phyloP scores from a whole-genome alignment of 805 yeast genomes.

The Sugiyamaella mastotermitis region DNA sequence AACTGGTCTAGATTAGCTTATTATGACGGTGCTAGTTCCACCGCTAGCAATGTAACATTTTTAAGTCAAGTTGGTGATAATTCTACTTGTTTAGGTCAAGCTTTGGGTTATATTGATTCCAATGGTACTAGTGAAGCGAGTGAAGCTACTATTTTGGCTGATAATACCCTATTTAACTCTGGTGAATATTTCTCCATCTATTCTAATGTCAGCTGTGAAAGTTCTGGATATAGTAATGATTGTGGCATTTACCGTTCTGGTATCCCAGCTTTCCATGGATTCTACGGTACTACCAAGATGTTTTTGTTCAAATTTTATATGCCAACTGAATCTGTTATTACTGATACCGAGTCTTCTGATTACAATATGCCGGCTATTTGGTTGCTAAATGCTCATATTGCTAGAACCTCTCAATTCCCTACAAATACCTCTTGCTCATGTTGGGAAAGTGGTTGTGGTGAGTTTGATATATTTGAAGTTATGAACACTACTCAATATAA shows the following conservation, averaged over 20 bases:
- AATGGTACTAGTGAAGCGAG: slow-evolving; percentile 76
- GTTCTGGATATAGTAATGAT: slow-evolving; percentile 26
- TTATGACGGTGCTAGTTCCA: slow-evolving; percentile 61
- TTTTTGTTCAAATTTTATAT: slow-evolving; percentile 89
- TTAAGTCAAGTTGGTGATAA: slow-evolving; percentile 83
- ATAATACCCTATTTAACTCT: slow-evolving; percentile 44
- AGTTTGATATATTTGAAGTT: slow-evolving; percentile 83
- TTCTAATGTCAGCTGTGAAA: slow-evolving; percentile 41
- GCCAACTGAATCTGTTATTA: too few species aligned
- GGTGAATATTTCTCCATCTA: slow-evolving; percentile 67
- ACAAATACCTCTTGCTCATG: slow-evolving; percentile 74
- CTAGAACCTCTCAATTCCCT: slow-evolving; percentile 89
- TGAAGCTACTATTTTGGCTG: slow-evolving; percentile 58
- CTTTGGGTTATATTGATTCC: slow-evolving; percentile 74
- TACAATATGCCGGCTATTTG: slow-evolving; percentile 97
- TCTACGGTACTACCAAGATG: slow-evolving; percentile 75
- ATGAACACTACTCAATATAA: too few species aligned
- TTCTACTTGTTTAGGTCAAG: slow-evolving; percentile 90
- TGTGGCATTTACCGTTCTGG: slow-evolving; percentile 86
- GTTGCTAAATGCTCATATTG: slow-evolving; percentile 91
- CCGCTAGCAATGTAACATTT: slow-evolving; percentile 67
- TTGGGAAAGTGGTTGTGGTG: slow-evolving; percentile 98
- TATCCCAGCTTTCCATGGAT: slow-evolving; percentile 93
- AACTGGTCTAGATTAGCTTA: slow-evolving; percentile 70
- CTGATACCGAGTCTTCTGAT: slow-evolving; percentile 43